Conservation (phyloP, 106 monocot genomes). For the Xerophyta viscosa region DNA sequence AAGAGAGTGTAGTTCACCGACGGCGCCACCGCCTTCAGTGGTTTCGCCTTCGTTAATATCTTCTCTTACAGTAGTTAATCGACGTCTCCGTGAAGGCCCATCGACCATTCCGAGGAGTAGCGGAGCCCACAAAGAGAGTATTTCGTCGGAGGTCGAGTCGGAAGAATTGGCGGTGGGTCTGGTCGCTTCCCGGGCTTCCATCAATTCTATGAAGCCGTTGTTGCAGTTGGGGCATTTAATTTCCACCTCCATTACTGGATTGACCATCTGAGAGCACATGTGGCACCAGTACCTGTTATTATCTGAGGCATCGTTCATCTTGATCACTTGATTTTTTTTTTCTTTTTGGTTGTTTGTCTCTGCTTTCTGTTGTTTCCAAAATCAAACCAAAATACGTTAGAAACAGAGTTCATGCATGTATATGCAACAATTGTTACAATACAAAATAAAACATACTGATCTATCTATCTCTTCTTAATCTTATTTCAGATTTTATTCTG, state of each 20-base stretch:
- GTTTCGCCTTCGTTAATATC: slow-evolving; percentile 10
- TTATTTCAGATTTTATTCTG: too few relatives aligned
- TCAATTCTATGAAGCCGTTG: slow-evolving; percentile 27
- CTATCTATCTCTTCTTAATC: too few relatives aligned
- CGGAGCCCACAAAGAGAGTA: slow-evolving; percentile 16
- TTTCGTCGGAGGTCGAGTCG: slow-evolving; percentile 1
- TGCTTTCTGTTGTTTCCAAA: neutral
- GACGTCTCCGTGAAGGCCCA: neutral
- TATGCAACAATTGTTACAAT: too few relatives aligned
- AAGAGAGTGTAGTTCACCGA: slow-evolving; percentile 20
- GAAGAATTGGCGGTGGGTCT: too few relatives aligned
- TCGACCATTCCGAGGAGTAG: slow-evolving; percentile 19
- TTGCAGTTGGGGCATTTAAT: slow-evolving; percentile 39
- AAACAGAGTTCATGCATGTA: too few relatives aligned
- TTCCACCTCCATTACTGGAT: slow-evolving; percentile 27
- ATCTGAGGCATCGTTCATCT: too few relatives aligned
- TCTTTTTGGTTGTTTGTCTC: neutral
- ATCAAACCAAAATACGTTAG: too few relatives aligned
- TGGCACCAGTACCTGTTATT: slow-evolving; percentile 33
- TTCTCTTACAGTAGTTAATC: neutral
- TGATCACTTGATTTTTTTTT: slow-evolving; percentile 4
- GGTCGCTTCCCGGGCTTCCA: neutral
- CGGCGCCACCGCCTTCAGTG: slow-evolving; percentile 16
- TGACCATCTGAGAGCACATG: slow-evolving; percentile 27
- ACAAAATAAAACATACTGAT: too few relatives aligned